phyloP scores from a whole-genome alignment of 2,329 filamentous ascomycete genomes.

The Stenocarpella maydis region DNA sequence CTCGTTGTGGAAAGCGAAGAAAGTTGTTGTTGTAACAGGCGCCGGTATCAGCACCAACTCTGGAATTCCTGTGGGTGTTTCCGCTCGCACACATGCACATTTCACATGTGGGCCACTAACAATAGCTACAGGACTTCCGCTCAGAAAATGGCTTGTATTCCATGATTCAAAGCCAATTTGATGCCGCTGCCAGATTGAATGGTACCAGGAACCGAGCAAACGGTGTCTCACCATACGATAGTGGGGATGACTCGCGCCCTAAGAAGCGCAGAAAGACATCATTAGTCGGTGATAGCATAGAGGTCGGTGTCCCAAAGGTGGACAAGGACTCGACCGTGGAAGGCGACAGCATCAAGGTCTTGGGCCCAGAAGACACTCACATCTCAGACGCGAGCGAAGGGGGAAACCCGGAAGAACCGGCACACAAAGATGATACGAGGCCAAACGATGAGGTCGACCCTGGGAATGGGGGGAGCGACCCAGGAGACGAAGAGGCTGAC shows the following conservation, averaged over 20 bases:
- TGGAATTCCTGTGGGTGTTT: constrained; percentile 70
- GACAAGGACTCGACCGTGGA: neutral
- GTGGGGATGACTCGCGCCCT: constrained; percentile 40
- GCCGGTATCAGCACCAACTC: constrained; percentile 80
- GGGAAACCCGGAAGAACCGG: neutral
- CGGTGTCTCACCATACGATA: constrained; percentile 42
- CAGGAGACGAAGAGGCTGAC: constrained; percentile 25
- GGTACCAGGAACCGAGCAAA: constrained; percentile 42
- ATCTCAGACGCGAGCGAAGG: neutral
- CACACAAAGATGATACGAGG: neutral
- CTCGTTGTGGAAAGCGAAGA: constrained; percentile 68
- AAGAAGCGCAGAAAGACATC: constrained; percentile 38
- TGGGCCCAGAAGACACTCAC: neutral
- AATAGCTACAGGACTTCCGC: constrained; percentile 67
- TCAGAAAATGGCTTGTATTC: constrained; percentile 78
- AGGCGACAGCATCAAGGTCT: constrained; percentile 8
- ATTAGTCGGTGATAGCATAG: constrained; percentile 32
- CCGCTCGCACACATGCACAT: neutral
- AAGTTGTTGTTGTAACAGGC: constrained; percentile 76
- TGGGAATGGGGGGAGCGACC: neutral
- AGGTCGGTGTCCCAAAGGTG: constrained; percentile 19
- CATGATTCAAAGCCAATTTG: constrained; percentile 73
- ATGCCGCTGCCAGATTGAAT: constrained; percentile 55
- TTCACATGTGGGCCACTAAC: constrained; percentile 37
- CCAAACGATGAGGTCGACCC: neutral